Evolutionary conservation across 2,329 filamentous ascomycete species (phyloP).

Genomic region (Atkinsonella hypoxylon): DNA sequence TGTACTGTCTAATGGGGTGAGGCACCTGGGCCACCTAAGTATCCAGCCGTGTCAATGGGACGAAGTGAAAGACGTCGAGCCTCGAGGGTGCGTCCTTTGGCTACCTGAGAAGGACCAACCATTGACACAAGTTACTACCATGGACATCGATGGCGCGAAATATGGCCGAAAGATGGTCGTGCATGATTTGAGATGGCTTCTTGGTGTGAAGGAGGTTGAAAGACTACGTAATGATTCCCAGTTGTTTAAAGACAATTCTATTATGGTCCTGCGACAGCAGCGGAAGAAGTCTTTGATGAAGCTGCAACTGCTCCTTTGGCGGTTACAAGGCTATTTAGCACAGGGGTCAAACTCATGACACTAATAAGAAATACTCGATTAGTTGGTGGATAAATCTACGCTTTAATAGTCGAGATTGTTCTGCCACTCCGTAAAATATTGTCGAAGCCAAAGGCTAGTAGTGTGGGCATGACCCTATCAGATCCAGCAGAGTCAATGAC

Average conservation of each 20-base stretch:
- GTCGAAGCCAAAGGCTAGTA: too few species aligned
- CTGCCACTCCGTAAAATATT: too few species aligned
- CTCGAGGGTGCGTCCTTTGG: conserved; percentile 37
- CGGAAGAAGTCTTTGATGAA: conserved; percentile 26
- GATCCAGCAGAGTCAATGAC: too few species aligned
- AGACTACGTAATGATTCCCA: conserved; percentile 24
- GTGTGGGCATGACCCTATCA: too few species aligned
- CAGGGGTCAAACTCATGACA: background rate
- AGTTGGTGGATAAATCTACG: background rate
- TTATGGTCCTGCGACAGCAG: conserved; percentile 30
- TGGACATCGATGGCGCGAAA: conserved; percentile 25
- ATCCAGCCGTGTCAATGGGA: conserved; percentile 32
- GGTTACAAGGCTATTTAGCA: conserved; percentile 42
- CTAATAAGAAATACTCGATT: background rate
- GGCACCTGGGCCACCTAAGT: conserved; percentile 23
- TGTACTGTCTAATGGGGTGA: conserved; percentile 1
- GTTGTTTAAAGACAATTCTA: conserved; percentile 24
- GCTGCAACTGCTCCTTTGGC: conserved; percentile 43
- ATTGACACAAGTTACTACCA: conserved; percentile 30
- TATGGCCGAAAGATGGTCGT: conserved; percentile 32
- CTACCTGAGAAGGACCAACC: conserved; percentile 13
- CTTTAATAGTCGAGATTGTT: background rate
- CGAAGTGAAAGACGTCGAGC: conserved; percentile 25
- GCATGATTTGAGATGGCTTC: conserved; percentile 38
- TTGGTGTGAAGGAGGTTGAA: conserved; percentile 34